Base-by-base conservation (phyloP, 2,329 filamentous ascomycete genomes). In the Septoria linicola region DNA sequence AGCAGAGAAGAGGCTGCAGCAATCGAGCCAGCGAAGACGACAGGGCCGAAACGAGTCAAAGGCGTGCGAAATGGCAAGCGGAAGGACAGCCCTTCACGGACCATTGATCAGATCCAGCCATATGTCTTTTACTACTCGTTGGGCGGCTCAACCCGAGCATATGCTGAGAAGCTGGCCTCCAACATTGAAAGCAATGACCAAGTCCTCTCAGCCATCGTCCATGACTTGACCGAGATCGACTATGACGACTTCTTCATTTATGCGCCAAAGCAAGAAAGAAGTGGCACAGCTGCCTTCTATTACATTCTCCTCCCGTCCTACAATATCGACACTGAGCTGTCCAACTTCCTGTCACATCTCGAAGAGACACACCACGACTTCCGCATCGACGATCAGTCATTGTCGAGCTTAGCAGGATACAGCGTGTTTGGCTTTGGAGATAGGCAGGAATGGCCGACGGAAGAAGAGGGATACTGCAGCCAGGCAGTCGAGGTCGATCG, bases 361-460 rank as follows among this genome's bases (percentile, higher is more conserved):
- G 80, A 87, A 66, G 92, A 99, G 68, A 97, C 91, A 0, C 92
- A 97, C 67, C 84, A 97, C 72, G 93, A 99, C 70, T 97, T 97
- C 76, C 83, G 92, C 51, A 95, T 99, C 59, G 91, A 97, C 63
- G 96, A 90, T 0, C 85, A 88, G 0, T 87, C 93, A 0, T 72
- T 99, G 40, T 84, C 85, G 0, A 73, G 78, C 1, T 71, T 97
- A 13, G 74, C 91, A 2, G 92, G 92, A 7, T 97, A 96, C 66
- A 89, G 89, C 0, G 90, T 97, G 0, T 97, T 97, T 73, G 93
- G 93, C 0, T 87, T 96, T 64, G 92, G 92, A 14, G 92, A 97
- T 68, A 83, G 81, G 56, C 88, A 95, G 67, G 89, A 88, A 51
- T 99, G 93, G 92, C 89, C 90, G 1, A 89, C 86, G 0, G 90